These are phyloP conservation scores for Pisolithus microcarpus DNA, from an alignment of 768 basidiomycete genomes.

Conservation along the genomic window DNA sequence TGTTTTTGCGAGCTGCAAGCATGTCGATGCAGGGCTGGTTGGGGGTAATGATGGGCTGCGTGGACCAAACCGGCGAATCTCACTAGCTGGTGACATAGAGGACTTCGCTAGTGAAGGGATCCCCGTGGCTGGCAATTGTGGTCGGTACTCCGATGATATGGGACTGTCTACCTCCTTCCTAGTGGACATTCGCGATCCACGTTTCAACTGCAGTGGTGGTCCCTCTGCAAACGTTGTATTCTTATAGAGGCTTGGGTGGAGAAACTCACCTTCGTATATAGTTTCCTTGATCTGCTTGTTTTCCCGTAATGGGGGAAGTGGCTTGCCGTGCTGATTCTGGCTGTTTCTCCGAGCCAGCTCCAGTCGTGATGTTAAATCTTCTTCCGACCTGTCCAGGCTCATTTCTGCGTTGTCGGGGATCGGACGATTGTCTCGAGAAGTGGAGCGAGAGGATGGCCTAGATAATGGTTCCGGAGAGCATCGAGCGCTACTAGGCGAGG, in stretches of 20 bases:
- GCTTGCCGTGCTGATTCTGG: constrained; percentile 57
- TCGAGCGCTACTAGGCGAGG: constrained; percentile 33
- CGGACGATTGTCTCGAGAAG: constrained; percentile 35
- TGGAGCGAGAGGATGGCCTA: constrained; percentile 36
- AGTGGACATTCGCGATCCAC: constrained; percentile 47
- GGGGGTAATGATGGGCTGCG: constrained; percentile 62
- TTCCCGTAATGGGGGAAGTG: constrained; percentile 31
- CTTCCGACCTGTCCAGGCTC: constrained; percentile 59
- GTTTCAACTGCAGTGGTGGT: constrained; percentile 47
- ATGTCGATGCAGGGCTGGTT: constrained; percentile 29
- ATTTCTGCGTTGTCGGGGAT: constrained; percentile 36
- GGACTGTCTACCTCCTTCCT: constrained; percentile 33
- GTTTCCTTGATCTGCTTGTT: constrained; percentile 52
- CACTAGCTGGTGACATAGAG: constrained; percentile 41
- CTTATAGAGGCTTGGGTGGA: constrained; percentile 3
- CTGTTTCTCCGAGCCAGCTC: constrained; percentile 83
- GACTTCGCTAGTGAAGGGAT: constrained; percentile 31
- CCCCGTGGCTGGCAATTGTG: constrained; percentile 32
- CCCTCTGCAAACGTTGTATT: constrained; percentile 39
- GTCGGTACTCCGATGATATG: constrained; percentile 42
- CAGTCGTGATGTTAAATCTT: constrained; percentile 68
- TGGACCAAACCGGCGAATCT: constrained; percentile 66
- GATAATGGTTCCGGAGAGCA: constrained; percentile 29
- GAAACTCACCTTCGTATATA: constrained; percentile 66
- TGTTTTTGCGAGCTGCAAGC: constrained; percentile 25